Conservation (phyloP, 805 yeast species). For the Yamadazyma akitaensis region DNA sequence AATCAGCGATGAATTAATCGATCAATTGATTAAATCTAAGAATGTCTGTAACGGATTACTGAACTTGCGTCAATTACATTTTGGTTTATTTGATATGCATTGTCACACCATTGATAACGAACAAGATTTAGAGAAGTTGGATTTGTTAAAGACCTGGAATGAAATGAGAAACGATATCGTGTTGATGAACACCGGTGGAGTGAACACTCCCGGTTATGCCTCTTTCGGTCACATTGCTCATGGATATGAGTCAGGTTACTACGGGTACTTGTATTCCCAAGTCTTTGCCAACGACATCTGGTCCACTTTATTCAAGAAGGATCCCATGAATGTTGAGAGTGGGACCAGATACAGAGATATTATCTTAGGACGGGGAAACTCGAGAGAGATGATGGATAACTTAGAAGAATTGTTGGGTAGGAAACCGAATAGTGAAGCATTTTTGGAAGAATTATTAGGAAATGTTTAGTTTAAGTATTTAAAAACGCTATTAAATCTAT, state of each 20-base stretch:
- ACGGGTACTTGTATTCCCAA: conserved; percentile 82
- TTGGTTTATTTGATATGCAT: conserved; percentile 73
- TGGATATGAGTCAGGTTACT: conserved; percentile 83
- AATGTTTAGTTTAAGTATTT: neutral
- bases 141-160: conserved; percentile 62
- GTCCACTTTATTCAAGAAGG: conserved; percentile 60
- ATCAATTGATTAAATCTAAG: conserved; percentile 59
- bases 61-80: conserved; percentile 73
- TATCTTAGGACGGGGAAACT: conserved; percentile 69
- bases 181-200: conserved; percentile 46
- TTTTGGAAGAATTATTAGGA: conserved; percentile 56
- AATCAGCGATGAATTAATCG: conserved; percentile 55
- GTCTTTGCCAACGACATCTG: conserved; percentile 84
- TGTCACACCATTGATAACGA: conserved; percentile 49
- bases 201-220: conserved; percentile 61
- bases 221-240: conserved; percentile 79
- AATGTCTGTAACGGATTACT: conserved; percentile 74
- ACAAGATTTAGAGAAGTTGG: conserved; percentile 41
- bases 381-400: conserved; percentile 63
- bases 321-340: conserved; percentile 59
- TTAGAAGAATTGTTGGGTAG: conserved; percentile 70
- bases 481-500: neutral
- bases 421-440: conserved; percentile 70
- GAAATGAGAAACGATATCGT: conserved; percentile 60
- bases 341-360: conserved; percentile 71